Base-by-base conservation (phyloP, 805 yeast species). In the Saturnispora serradocipensis region DNA sequence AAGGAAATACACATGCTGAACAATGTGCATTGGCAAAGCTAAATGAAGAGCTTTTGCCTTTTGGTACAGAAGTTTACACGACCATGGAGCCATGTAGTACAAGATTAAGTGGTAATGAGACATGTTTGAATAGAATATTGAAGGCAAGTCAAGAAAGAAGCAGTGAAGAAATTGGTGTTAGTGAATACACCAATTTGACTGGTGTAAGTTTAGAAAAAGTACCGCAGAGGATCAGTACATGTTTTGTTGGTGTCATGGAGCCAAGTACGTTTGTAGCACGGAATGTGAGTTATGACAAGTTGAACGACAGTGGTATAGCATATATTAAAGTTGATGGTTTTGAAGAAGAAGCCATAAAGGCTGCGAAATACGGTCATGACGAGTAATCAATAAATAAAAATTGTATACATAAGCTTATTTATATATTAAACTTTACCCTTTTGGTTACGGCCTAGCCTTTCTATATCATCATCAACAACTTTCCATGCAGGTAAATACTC, bases 51-150 rank as follows among this genome's bases (percentile, higher is more conserved):
- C 64, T 67, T 1, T 71, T 71, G 10, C 97, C 97, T 0, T 62
- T 59, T 8, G 96, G 96, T 0, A 80, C 93, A 0, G 87, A 86
- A 38, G 66, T 93, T 11, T 93, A 87, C 66, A 91, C 98, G 0
- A 88, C 97, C 0, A 93, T 93, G 98, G 99, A 93, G 63, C 99
- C 99, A 1, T 93, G 99, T 64, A 82, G 95, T 5, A 77, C 78
- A 52, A 74, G 99, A 50, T 70, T 91, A 34, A 88, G 97, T 62
- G 98, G 98, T 0, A 90, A 91, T 58, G 60, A 74, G 48, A 96
- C 99, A 0, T 93, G 99, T 67, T 82, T 81, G 2, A 89, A 89
- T 54, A 74, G 98, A 28, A 81, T 93, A 6, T 61, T 90, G 47
- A 48, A 53, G 9, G 54, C 50, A 18, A 28, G 47, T 24, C 32